These are phyloP conservation scores for Orbilia brochopaga DNA, from an alignment of 2,329 filamentous ascomycete genomes.

Conservation along the genomic window DNA sequence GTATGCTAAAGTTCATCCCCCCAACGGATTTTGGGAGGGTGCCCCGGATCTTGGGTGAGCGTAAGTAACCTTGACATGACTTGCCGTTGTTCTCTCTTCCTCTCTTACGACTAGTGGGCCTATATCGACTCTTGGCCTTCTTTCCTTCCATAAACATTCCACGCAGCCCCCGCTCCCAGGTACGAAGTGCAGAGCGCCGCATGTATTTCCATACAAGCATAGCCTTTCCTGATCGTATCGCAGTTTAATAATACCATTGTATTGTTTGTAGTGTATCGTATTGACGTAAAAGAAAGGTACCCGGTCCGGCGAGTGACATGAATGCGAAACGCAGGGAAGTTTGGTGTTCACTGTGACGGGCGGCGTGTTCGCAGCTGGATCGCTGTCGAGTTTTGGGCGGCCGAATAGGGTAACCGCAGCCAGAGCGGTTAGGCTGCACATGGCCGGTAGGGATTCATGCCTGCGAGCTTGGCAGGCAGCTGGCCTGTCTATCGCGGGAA, in stretches of 20 bases:
- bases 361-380: background rate
- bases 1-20: background rate
- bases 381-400: background rate
- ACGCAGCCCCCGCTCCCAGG: too few species aligned
- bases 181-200: too few species aligned
- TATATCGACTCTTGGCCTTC: too few species aligned
- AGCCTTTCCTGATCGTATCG: too few species aligned
- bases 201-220: too few species aligned
- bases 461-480: too few species aligned
- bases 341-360: conserved; percentile 3
- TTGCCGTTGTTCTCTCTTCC: background rate
- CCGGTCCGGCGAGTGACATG: background rate
- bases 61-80: background rate
- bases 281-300: background rate
- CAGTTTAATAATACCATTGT: too few species aligned
- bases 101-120: too few species aligned
- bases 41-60: background rate
- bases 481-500: too few species aligned
- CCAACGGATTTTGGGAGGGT: background rate
- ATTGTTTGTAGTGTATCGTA: background rate
- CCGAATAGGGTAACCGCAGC: background rate
- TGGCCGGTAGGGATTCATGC: background rate
- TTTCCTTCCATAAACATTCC: too few species aligned
- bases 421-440: background rate
- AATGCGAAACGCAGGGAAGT: conserved; percentile 2